These are phyloP conservation scores for Penium margaritaceum DNA, from an alignment of 139 green algal genomes.

Conservation along the genomic window DNA sequence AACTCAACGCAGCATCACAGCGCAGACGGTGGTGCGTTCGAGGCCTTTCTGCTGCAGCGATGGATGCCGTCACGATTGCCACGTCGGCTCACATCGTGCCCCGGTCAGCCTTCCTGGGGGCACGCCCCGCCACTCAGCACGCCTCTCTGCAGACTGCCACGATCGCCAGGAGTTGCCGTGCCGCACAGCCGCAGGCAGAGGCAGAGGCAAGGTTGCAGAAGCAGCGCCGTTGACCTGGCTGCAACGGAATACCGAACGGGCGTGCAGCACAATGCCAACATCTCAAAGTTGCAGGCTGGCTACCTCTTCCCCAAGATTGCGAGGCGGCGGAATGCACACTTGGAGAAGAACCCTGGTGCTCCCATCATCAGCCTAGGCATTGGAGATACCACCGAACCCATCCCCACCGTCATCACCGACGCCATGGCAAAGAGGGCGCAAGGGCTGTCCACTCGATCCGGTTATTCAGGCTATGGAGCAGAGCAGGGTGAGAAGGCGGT, in stretches of 20 bases:
- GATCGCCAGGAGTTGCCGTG: too few relatives aligned
- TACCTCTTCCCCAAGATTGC: conserved; percentile 98
- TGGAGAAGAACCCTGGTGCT: conserved; percentile 75
- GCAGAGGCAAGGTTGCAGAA: too few relatives aligned
- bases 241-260: conserved; percentile 1
- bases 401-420: conserved; percentile 73
- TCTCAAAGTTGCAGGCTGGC: conserved; percentile 89
- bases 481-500: conserved; percentile 76
- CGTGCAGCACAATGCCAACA: conserved; percentile 74
- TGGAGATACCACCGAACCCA: conserved; percentile 95
- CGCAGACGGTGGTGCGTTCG: too few relatives aligned
- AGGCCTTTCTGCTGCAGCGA: too few relatives aligned
- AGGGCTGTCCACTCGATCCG: conserved; percentile 78
- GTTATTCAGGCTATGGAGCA: conserved; percentile 94
- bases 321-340: conserved; percentile 69
- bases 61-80: too few relatives aligned
- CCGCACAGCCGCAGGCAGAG: too few relatives aligned
- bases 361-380: conserved; percentile 94
- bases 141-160: too few relatives aligned
- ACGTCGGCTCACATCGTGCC: too few relatives aligned
- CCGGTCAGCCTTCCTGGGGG: too few relatives aligned
- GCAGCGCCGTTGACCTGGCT: too few relatives aligned
- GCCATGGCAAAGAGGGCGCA: conserved; percentile 56
- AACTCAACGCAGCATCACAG: too few relatives aligned
- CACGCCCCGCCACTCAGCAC: too few relatives aligned